phyloP scores from a whole-genome alignment of 768 basidiomycete species.

The Thelephora aurantiotincta region DNA sequence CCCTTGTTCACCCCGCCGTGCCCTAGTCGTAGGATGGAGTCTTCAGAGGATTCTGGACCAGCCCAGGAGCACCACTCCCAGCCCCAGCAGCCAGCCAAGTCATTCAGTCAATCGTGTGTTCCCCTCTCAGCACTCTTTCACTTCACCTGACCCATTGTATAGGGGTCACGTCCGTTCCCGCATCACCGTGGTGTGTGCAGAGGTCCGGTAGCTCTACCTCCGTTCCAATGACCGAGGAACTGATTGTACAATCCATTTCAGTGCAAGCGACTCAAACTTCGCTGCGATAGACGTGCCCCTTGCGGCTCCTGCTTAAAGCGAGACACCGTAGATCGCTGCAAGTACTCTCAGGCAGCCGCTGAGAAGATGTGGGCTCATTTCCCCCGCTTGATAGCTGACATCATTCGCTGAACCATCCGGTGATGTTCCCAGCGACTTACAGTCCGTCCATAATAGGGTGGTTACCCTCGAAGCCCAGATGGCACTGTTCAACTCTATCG shows the following conservation, averaged over 20 bases:
- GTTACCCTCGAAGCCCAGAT: conserved; percentile 53
- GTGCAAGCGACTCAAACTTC: conserved; percentile 83
- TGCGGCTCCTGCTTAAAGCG: conserved; percentile 72
- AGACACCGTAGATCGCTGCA: conserved; percentile 56
- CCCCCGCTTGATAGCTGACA: neutral
- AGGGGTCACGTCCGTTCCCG: conserved; percentile 57
- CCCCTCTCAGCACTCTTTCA: neutral
- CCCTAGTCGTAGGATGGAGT: too few species aligned
- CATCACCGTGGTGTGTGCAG: conserved; percentile 71
- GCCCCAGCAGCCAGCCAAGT: neutral
- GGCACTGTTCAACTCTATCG: conserved; percentile 26
- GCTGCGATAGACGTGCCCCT: conserved; percentile 68
- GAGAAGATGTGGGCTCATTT: conserved; percentile 60
- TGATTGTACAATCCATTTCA: conserved; percentile 15
- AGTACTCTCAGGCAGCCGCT: conserved; percentile 69
- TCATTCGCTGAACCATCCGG: neutral
- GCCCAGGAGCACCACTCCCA: neutral
- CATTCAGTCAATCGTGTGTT: neutral
- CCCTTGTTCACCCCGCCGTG: too few species aligned
- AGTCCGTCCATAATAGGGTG: conserved; percentile 71
- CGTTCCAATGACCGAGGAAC: neutral
- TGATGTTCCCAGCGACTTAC: conserved; percentile 41
- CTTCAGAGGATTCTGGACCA: neutral
- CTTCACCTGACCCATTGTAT: neutral
- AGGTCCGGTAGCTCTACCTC: conserved; percentile 29